Evolutionary conservation across 177 flowering plant genomes (phyloP), one percentile per base, ranked within the genome.

Genomic region (Vitis hybrid): DNA sequence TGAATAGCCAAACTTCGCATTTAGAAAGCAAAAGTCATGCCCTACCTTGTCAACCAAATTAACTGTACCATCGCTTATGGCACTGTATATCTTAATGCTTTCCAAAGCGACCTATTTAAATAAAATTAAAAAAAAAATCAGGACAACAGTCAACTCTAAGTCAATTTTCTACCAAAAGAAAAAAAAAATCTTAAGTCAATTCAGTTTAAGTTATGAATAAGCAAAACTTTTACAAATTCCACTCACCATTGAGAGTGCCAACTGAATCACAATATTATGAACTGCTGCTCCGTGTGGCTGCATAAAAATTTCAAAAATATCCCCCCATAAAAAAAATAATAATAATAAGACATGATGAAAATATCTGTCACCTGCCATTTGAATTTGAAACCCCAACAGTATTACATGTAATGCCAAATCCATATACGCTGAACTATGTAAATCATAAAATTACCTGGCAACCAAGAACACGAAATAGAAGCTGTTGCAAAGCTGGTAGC

Each of bases 1-100:
- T 3, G n/a, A 49, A 74, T 27, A 50, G 18, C 16, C 50, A 16
- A 62, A 6, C 14, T 56, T 50, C 6, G 10, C 54, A 35, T 16
- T 40, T n/a, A 54, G 63, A 18, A 68, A 62, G 46, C 4, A 1
- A 48, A 56, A 16, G 32, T 21, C n/a, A 70, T 10, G 55, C 18
- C 73, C 8, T 83, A 94, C 98, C 97, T 94, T 94, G 86, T 94
- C 98, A 75, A 94, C 94, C 82, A 96, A 71, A 83, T 93, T 96
- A 61, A 85, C 83, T 52, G 89, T 84, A 52, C 97, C 98, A 79
- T 94, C 94, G 69, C 85, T 91, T 67, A 96, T 89, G 48, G 98
- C 98, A 81, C 83, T 89, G 71, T 92, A 89, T 61, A 96, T 86
- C 81, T 88, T 94, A 32, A 81, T 85, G 79, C 98, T 96, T 79